phyloP scores from a whole-genome alignment of 176 grass and related monocot genomes.

The Calamus simplicifolius region DNA sequence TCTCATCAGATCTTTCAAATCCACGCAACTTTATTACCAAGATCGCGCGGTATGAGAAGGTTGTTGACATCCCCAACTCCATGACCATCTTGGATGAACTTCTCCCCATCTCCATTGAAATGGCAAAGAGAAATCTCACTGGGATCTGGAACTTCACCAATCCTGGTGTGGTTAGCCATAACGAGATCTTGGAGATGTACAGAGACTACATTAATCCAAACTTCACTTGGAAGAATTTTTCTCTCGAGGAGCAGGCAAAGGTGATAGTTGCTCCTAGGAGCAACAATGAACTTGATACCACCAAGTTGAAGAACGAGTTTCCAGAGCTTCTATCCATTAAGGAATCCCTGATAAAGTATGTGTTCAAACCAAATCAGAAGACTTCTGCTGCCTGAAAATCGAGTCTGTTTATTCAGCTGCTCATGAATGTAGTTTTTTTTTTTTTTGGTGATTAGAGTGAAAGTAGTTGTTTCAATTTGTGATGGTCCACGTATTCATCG shows the following conservation, averaged over 20 bases:
- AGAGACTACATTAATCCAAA: conserved; percentile 59
- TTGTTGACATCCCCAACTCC: conserved; percentile 74
- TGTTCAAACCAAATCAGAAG: conserved; percentile 66
- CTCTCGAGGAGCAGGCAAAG: conserved; percentile 73
- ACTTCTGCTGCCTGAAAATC: conserved; percentile 37
- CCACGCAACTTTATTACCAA: conserved; percentile 85
- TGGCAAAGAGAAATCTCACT: conserved; percentile 76
- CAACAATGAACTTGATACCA: conserved; percentile 74
- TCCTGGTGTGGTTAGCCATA: conserved; percentile 84
- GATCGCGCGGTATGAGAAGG: conserved; percentile 67
- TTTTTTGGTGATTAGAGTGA: not conserved
- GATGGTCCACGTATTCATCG: not conserved
- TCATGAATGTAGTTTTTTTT: not conserved
- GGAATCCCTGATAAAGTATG: conserved; percentile 58
- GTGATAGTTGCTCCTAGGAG: conserved; percentile 80
- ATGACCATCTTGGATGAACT: conserved; percentile 88
- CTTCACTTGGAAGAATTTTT: conserved; percentile 84
- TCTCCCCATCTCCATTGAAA: conserved; percentile 78
- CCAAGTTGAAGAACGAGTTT: conserved; percentile 58
- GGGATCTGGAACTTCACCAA: conserved; percentile 95
- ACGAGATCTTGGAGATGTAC: conserved; percentile 84
- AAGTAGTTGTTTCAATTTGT: not conserved
- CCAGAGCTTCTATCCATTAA: conserved; percentile 70
- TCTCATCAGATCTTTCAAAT: conserved; percentile 71
- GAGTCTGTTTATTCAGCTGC: too few relatives aligned